phyloP scores from a whole-genome alignment of 352 stramenopile species.

The Globisporangium spinosum region DNA sequence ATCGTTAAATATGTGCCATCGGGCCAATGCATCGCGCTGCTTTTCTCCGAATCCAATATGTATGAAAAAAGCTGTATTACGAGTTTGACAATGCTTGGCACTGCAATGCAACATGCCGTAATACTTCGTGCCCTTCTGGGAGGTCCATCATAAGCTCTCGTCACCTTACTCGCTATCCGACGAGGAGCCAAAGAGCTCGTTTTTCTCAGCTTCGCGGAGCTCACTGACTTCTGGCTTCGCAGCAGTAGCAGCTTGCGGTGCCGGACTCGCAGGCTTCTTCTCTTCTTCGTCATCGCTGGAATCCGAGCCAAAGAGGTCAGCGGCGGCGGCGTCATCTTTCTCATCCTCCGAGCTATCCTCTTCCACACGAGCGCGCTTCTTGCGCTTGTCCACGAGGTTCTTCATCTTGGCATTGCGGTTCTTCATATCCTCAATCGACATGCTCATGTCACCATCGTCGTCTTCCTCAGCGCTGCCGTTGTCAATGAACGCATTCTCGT shows the following conservation, averaged over 20 bases:
- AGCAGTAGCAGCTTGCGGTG: slow-evolving; percentile 3
- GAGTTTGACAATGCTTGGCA: neutral
- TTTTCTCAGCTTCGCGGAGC: slow-evolving; percentile 60
- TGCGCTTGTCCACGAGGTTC: slow-evolving; percentile 81
- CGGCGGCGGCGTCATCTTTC: slow-evolving; percentile 36
- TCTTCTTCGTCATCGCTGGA: slow-evolving; percentile 51
- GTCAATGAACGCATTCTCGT: slow-evolving; percentile 27
- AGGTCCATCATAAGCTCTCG: neutral
- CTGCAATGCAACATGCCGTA: neutral
- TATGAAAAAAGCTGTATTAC: neutral
- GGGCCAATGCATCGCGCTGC: neutral
- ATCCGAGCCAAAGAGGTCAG: slow-evolving; percentile 81
- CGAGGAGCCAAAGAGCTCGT: slow-evolving; percentile 82
- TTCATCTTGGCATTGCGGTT: slow-evolving; percentile 86
- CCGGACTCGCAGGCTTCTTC: neutral
- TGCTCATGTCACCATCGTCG: slow-evolving; percentile 47
- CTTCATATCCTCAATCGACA: slow-evolving; percentile 90
- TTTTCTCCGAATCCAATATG: neutral
- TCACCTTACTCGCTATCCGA: slow-evolving; percentile 67
- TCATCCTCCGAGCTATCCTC: slow-evolving; percentile 64
- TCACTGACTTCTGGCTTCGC: slow-evolving; percentile 17
- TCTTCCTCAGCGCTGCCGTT: slow-evolving; percentile 39
- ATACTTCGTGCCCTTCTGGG: neutral
- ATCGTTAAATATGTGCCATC: neutral
- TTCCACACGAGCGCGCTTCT: slow-evolving; percentile 58